Percentiles rank a stretch among this genome's conserved stretches.
Evolutionary conservation across 1,139 yeast species (phyloP).

Genomic region (Groenewaldozyma auringiensis): DNA sequence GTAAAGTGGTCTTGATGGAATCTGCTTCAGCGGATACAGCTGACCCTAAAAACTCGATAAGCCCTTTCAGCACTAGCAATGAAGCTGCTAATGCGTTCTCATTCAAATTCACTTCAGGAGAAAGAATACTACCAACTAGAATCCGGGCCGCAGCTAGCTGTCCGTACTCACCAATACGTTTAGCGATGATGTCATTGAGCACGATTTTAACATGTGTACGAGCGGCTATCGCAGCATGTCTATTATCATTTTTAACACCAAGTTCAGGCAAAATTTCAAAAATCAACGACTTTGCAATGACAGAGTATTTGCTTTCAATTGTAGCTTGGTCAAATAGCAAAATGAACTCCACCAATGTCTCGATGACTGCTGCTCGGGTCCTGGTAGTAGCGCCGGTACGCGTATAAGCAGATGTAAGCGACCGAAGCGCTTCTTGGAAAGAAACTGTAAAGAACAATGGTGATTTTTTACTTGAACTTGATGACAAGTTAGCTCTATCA

Average conservation of each 20-base stretch:
- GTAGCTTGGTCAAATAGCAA: constrained; percentile 15
- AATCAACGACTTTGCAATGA: constrained; percentile 22
- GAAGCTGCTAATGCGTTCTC: constrained; percentile 24
- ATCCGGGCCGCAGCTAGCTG: constrained; percentile 25
- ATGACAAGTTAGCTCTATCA: neutral
- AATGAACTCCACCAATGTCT: constrained; percentile 24
- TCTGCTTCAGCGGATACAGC: constrained; percentile 26
- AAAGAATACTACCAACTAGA: constrained; percentile 24
- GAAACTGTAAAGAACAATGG: constrained; percentile 13
- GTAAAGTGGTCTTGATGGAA: constrained; percentile 17
- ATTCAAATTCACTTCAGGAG: constrained; percentile 17
- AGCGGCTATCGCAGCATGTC: constrained; percentile 21
- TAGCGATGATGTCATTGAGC: constrained; percentile 24
- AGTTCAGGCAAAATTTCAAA: constrained; percentile 17
- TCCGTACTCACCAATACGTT: constrained; percentile 30
- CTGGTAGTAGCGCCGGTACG: constrained; percentile 17
- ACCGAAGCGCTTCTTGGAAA: constrained; percentile 18
- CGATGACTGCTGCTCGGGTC: constrained; percentile 25
- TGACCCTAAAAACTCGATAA: constrained; percentile 28
- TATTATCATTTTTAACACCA: constrained; percentile 14
- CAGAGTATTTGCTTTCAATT: constrained; percentile 23
- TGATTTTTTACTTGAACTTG: constrained; percentile 10
- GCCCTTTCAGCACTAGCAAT: constrained; percentile 21
- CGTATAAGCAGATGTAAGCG: constrained; percentile 17
- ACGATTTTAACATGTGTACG: constrained; percentile 25